Conservation (phyloP, 129 eudicot genomes). For the Pseudognaphalium luteoalbum region DNA sequence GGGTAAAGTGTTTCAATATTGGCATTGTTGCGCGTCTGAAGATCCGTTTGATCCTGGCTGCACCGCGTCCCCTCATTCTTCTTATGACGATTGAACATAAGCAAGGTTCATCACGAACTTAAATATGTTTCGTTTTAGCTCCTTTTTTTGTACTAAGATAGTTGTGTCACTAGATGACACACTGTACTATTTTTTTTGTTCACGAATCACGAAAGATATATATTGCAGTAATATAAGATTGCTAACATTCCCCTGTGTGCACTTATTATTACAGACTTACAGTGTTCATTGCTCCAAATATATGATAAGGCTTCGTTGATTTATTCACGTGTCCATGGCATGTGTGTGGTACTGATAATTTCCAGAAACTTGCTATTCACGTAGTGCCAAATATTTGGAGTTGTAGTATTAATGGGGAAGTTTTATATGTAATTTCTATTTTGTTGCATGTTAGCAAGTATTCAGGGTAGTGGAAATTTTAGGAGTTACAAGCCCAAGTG, state of each 20-base stretch:
- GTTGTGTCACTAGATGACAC: neutral
- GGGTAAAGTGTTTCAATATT: constrained; percentile 83
- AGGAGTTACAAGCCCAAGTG: neutral
- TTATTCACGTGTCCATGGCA: neutral
- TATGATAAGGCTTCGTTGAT: neutral
- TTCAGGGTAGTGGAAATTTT: neutral
- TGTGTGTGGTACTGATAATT: neutral
- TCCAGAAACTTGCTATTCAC: neutral
- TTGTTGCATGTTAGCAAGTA: neutral
- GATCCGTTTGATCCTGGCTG: constrained; percentile 98
- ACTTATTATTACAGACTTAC: neutral
- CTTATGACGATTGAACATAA: constrained; percentile 64
- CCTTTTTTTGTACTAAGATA: constrained; percentile 1
- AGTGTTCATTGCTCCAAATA: neutral
- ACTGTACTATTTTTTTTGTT: neutral
- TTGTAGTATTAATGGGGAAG: neutral
- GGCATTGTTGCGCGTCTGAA: constrained; percentile 99
- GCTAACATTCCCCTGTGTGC: neutral
- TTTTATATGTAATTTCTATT: neutral
- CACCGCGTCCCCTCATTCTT: constrained; percentile 87
- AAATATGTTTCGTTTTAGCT: constrained; percentile 14
- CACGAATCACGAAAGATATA: constrained; percentile 15
- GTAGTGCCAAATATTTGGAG: neutral
- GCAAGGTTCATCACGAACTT: constrained; percentile 17
- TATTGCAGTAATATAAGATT: constrained; percentile 3